Evolutionary conservation across 225 moss, liverwort and hornwort genomes (phyloP).

Genomic region (Straminergon stramineum): DNA sequence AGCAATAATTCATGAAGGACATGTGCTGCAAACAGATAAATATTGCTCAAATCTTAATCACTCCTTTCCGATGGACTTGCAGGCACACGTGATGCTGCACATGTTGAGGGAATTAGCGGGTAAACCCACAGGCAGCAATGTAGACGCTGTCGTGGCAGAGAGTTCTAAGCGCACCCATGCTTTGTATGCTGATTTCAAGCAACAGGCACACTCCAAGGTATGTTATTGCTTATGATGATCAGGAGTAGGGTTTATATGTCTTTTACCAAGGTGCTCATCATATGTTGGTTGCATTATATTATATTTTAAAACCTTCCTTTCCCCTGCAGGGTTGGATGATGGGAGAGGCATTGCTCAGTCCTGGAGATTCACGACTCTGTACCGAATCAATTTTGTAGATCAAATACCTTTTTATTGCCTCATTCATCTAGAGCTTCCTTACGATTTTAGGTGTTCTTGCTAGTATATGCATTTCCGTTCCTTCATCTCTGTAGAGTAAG

Average conservation of each 20-base stretch:
- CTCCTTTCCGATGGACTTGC: not conserved
- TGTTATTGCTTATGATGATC: not conserved
- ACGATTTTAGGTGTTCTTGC: not conserved
- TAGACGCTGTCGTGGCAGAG: constrained; percentile 53
- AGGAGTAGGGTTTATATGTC: not conserved
- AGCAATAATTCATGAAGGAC: not conserved
- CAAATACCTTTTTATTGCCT: not conserved
- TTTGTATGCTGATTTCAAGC: constrained; percentile 61
- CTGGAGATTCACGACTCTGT: constrained; percentile 61
- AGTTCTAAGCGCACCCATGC: constrained; percentile 59
- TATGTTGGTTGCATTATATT: not conserved
- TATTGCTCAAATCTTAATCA: not conserved
- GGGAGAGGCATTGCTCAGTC: constrained; percentile 66
- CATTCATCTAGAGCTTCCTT: not conserved
- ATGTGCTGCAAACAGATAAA: not conserved
- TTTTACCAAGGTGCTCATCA: not conserved
- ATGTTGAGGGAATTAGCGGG: constrained; percentile 37
- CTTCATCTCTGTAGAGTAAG: not conserved
- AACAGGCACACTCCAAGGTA: constrained; percentile 63
- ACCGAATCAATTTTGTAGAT: constrained; percentile 33
- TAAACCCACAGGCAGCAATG: constrained; percentile 16
- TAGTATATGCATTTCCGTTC: not conserved
- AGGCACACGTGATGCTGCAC: constrained; percentile 90
- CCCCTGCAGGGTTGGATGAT: constrained; percentile 80
- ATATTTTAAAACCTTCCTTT: not conserved